These are phyloP conservation scores for Teratosphaeria nubilosa DNA, from an alignment of 2,329 filamentous ascomycete species.

Conservation along the genomic window DNA sequence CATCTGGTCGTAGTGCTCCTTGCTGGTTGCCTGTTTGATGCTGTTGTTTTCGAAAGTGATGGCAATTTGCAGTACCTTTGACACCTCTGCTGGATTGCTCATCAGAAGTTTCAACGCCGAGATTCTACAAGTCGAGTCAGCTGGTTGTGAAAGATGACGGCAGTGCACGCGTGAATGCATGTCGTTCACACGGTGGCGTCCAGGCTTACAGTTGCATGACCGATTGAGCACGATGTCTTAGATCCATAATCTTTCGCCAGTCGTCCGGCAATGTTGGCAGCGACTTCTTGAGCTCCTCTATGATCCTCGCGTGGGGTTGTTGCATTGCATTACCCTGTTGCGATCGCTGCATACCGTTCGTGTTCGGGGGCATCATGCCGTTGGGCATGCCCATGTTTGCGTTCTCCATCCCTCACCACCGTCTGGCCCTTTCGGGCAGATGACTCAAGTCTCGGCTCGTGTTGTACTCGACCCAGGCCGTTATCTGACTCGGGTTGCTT, in stretches of 20 bases:
- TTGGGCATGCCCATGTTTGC: conserved; percentile 1
- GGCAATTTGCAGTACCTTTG: conserved; percentile 17
- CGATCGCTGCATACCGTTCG: conserved; percentile 20
- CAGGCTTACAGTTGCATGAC: conserved; percentile 25
- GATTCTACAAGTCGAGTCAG: conserved; percentile 3
- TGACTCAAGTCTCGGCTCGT: not conserved
- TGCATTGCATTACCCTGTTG: conserved; percentile 15
- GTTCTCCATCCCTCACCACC: conserved; percentile 4
- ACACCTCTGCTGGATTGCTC: not conserved
- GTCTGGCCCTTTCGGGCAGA: not conserved
- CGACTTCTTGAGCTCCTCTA: conserved; percentile 14
- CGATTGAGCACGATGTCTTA: conserved; percentile 16
- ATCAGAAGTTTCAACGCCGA: not conserved
- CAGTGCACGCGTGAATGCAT: not conserved
- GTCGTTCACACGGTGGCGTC: not conserved
- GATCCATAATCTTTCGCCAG: conserved; percentile 26
- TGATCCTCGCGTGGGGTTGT: conserved; percentile 15
- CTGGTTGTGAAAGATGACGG: not conserved
- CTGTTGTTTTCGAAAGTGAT: conserved; percentile 17
- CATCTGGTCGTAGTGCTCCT: conserved; percentile 17
- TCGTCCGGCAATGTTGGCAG: conserved; percentile 10
- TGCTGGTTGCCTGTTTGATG: conserved; percentile 14
- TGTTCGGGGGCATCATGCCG: conserved; percentile 7
- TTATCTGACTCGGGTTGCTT: not conserved
- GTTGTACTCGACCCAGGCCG: not conserved